A percentile compares a stretch with the other conserved stretches of the same genome.
Conservation (phyloP, 2,329 filamentous ascomycete genomes). For the Clarireedia paspali region DNA sequence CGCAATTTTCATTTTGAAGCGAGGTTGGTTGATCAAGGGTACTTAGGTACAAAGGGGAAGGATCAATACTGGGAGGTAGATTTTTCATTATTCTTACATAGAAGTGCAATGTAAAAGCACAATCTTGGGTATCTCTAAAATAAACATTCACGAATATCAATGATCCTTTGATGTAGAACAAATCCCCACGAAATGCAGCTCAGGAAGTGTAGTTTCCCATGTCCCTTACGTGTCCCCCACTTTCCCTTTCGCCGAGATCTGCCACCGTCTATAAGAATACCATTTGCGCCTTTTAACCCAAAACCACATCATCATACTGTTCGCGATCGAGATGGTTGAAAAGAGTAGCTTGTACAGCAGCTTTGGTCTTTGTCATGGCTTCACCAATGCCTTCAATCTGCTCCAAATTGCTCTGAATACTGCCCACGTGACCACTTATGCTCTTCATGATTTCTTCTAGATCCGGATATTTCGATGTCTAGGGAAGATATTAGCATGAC, state of each 20-base stretch:
- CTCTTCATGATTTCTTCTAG: slow-evolving; percentile 22
- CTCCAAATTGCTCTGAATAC: slow-evolving; percentile 27
- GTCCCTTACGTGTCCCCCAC: neutral
- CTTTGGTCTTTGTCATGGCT: slow-evolving; percentile 25
- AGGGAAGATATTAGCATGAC: slow-evolving; percentile 13
- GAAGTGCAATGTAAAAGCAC: neutral
- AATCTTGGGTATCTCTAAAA: neutral
- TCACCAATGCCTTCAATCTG: slow-evolving; percentile 26
- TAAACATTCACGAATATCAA: neutral
- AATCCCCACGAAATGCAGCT: neutral
- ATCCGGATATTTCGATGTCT: slow-evolving; percentile 24
- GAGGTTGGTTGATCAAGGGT: slow-evolving; percentile 10
- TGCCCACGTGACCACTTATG: slow-evolving; percentile 27
- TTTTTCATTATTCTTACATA: slow-evolving; percentile 4
- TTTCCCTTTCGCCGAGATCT: neutral
- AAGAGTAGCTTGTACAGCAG: slow-evolving; percentile 26
- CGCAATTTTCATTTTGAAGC: slow-evolving; percentile 10
- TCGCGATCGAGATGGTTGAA: slow-evolving; percentile 24
- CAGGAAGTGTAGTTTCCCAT: neutral
- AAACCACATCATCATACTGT: slow-evolving; percentile 26
- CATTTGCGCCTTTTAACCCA: slow-evolving; percentile 15
- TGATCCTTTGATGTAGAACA: neutral
- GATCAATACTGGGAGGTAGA: neutral
- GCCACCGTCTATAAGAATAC: neutral
- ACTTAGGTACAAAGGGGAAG: slow-evolving; percentile 3